These are phyloP conservation scores for Wickerhamomyces silvicola DNA, from an alignment of 805 yeast genomes.

Conservation along the genomic window DNA sequence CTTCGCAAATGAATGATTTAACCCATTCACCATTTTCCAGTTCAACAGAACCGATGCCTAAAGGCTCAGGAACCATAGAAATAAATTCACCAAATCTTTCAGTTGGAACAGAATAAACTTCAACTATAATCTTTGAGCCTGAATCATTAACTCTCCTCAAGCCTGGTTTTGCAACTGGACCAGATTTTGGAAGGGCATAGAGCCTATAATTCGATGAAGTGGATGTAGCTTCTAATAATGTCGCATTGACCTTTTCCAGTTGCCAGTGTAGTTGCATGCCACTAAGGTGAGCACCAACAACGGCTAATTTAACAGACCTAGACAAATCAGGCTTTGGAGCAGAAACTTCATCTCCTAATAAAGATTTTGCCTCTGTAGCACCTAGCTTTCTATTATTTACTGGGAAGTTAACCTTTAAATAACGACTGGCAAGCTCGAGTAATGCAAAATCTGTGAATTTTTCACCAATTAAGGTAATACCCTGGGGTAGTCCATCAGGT, in stretches of 20 bases:
- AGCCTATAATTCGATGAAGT: constrained; percentile 69
- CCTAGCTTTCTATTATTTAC: constrained; percentile 53
- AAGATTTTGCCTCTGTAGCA: constrained; percentile 28
- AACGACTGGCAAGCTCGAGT: constrained; percentile 72
- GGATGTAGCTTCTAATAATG: constrained; percentile 54
- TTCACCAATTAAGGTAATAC: constrained; percentile 77
- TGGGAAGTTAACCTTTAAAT: constrained; percentile 43
- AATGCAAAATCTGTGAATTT: constrained; percentile 87
- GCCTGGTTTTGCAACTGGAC: constrained; percentile 88
- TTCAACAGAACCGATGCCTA: constrained; percentile 92
- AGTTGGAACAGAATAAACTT: constrained; percentile 75
- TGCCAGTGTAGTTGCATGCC: constrained; percentile 95
- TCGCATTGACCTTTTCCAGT: constrained; percentile 75
- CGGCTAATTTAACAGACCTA: constrained; percentile 54
- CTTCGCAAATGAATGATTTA: constrained; percentile 94
- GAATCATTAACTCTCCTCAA: constrained; percentile 46
- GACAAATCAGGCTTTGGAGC: constrained; percentile 35
- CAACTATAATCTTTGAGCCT: constrained; percentile 66
- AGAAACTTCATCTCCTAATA: constrained; percentile 38
- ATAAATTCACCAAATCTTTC: constrained; percentile 80
- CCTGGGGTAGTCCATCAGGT: constrained; percentile 82
- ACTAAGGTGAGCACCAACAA: constrained; percentile 90
- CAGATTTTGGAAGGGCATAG: constrained; percentile 75
- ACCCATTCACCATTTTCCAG: constrained; percentile 75
- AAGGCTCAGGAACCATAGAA: constrained; percentile 85